Conservation (phyloP, 2,329 filamentous ascomycete species). For the Iodosphaeria phyllophila region DNA sequence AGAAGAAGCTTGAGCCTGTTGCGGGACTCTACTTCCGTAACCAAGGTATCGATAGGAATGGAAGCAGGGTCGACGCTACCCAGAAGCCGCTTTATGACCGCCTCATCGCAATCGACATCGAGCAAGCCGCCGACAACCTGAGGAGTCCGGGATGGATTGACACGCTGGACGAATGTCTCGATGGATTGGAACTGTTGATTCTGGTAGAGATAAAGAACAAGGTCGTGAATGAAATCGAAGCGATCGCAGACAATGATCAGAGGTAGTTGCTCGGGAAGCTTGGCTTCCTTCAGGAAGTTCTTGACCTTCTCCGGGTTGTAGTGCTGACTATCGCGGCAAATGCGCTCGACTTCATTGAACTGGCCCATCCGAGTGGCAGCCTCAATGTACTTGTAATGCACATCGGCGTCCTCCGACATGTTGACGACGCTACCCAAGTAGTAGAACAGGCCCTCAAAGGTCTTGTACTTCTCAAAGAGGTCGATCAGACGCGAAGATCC, state of each 20-base stretch:
- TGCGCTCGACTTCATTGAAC: conserved; percentile 88
- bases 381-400: conserved; percentile 99
- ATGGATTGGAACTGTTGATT: conserved; percentile 99
- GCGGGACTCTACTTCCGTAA: conserved; percentile 82
- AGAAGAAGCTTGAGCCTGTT: conserved; percentile 91
- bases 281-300: conserved; percentile 97
- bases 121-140: conserved; percentile 84
- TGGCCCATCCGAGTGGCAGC: conserved; percentile 87
- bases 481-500: conserved; percentile 78
- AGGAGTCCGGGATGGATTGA: conserved; percentile 81
- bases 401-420: conserved; percentile 82
- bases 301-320: conserved; percentile 94
- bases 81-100: conserved; percentile 84
- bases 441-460: conserved; percentile 91
- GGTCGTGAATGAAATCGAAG: conserved; percentile 97
- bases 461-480: conserved; percentile 94
- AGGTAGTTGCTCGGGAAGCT: conserved; percentile 77
- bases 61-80: conserved; percentile 65
- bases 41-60: conserved; percentile 87
- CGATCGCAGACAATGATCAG: conserved; percentile 97
- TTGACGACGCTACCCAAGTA: conserved; percentile 98
- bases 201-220: conserved; percentile 94
- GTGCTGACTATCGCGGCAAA: conserved; percentile 81
- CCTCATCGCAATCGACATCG: conserved; percentile 94
- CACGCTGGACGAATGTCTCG: conserved; percentile 91